phyloP scores from a whole-genome alignment of 129 eudicot species.

The Arctium minus region DNA sequence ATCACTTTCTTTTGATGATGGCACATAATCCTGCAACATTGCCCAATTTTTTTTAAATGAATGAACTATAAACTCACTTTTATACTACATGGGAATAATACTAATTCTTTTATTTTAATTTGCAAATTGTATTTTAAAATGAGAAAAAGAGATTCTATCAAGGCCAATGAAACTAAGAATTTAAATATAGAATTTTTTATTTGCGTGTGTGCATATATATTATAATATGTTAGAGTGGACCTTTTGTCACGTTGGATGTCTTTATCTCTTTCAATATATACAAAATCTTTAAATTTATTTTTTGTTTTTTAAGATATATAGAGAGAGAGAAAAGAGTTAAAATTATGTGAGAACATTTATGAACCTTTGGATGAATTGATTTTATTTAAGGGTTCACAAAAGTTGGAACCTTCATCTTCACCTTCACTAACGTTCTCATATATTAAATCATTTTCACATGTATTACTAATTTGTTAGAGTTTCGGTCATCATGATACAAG shows the following conservation, averaged over 20 bases:
- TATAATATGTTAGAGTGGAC: constrained; percentile 17
- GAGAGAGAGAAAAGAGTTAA: no score
- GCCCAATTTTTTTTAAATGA: not conserved
- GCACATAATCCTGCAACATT: no score
- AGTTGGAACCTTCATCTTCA: no score
- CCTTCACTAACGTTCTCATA: not conserved
- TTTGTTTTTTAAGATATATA: not conserved
- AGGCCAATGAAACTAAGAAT: constrained; percentile 22
- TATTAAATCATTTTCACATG: not conserved
- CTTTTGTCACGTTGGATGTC: constrained; percentile 34
- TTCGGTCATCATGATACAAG: not conserved
- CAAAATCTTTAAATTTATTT: not conserved
- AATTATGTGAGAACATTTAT: no score
- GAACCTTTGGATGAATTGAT: no score
- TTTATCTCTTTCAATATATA: constrained; percentile 15
- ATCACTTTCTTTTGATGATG: no score
- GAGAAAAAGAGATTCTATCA: not conserved
- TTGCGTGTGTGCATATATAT: not conserved
- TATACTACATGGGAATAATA: not conserved
- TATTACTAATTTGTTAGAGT: no score
- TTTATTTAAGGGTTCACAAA: no score
- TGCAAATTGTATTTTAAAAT: constrained; percentile 4
- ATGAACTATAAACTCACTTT: not conserved
- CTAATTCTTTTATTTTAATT: not conserved
- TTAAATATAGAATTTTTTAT: constrained; percentile 3